A percentile compares a stretch with the other conserved stretches of the same genome.
Conservation (phyloP, 257 asterid species). For the Cinchona pubescens region DNA sequence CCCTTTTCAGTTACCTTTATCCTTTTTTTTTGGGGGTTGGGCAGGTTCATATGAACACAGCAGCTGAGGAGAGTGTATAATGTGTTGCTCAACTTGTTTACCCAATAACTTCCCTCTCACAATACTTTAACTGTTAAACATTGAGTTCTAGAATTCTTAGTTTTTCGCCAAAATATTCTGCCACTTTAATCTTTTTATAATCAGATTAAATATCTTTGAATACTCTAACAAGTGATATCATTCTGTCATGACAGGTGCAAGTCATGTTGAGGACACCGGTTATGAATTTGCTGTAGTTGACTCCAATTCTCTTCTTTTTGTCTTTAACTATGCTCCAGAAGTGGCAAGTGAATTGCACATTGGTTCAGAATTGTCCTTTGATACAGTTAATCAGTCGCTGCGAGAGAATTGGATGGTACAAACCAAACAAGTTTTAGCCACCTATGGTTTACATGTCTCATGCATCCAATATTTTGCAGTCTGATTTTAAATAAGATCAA, state of each 20-base stretch:
- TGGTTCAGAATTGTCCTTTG: constrained; percentile 47
- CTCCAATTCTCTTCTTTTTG: constrained; percentile 83
- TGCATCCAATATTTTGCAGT: background rate
- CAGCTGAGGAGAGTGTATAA: background rate
- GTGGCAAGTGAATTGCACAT: constrained; percentile 60
- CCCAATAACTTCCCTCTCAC: background rate
- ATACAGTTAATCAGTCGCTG: constrained; percentile 44
- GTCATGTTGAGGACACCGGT: constrained; percentile 57
- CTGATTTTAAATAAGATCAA: constrained; percentile 1
- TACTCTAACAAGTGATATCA: constrained; percentile 15
- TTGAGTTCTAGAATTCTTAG: background rate
- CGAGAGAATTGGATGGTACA: constrained; percentile 78
- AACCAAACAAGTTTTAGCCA: constrained; percentile 11
- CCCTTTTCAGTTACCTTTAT: background rate
- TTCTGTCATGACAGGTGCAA: constrained; percentile 51
- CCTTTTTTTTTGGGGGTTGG: background rate
- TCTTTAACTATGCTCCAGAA: constrained; percentile 83
- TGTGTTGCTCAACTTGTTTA: background rate
- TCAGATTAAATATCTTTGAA: background rate
- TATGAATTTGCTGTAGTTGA: constrained; percentile 84
- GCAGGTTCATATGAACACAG: no score
- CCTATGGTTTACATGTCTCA: background rate
- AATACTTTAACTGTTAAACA: no score
- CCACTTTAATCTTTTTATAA: background rate
- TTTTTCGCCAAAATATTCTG: background rate